Base-by-base conservation (phyloP, 1,284 basidiomycete genomes). In the Takashimella koratensis region DNA sequence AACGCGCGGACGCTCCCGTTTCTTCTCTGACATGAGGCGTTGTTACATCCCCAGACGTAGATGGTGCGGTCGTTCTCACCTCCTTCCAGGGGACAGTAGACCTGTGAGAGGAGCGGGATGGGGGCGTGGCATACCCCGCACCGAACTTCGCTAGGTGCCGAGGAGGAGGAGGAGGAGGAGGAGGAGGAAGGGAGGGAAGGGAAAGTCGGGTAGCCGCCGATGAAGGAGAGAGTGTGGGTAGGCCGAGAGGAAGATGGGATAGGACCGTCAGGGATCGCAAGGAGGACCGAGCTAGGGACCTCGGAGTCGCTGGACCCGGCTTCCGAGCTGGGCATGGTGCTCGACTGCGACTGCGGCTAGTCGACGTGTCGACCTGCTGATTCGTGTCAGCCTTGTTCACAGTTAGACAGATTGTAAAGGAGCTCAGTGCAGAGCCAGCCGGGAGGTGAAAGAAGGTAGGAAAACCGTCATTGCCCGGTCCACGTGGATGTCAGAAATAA, bases 11-110 rank as follows among this genome's bases (percentile, higher is more conserved):
- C 58, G 50, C 70, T 71, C 48, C 73, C 74, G 39, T 74, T 67
- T 21, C 63, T 54, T 36, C 73, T 58, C 54, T 74, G 70, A 59
- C 76, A 77, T 1, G 54, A 53, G 0, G 59, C 55, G n/a, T 61
- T 59, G 2, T 69, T 58, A 55, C 76, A 76, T 4, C 63, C 76
- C 52, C 66, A 77, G 4, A 77, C 67, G 51, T 76, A 76, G 19
- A 77, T 49, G 12, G 74, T 75, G 26, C 75, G 62, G 53, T 76
- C 75, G 56, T 76, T 76, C 59, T 75, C 75, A 25, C 72, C 75
- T 23, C 64, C 67, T 40, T 76, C 75, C 8, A 74, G 67, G 10
- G 76, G 76, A 51, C 72, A 74, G 56, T 76, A 77, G 2, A 76
- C 70, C 57, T 77, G 76, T 4, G 72, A 60, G 11, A 77, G 57